Percentiles rank a stretch among this genome's conserved stretches.
These are phyloP conservation scores for Tylopilus plumbeoviolaceoides DNA, from an alignment of 768 basidiomycete genomes.

Conservation along the genomic window DNA sequence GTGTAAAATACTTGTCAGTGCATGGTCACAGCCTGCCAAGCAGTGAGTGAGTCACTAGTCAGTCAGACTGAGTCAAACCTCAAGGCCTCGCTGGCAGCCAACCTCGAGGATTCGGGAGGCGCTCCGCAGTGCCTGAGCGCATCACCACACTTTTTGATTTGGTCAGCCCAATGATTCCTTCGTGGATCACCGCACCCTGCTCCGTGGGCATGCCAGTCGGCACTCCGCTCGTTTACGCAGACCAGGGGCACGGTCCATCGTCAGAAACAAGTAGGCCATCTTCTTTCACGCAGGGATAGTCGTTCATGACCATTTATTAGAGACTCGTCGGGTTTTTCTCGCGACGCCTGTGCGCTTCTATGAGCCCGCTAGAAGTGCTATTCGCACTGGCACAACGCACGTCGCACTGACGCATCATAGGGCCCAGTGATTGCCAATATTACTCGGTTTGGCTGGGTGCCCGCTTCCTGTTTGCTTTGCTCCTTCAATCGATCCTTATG, in stretches of 20 bases:
- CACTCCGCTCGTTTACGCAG: conserved; percentile 80
- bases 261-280: conserved; percentile 60
- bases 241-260: conserved; percentile 81
- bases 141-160: background rate
- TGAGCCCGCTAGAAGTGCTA: conserved; percentile 29
- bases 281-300: background rate
- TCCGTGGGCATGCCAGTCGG: conserved; percentile 83
- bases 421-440: conserved; percentile 78
- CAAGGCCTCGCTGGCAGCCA: too few relatives aligned
- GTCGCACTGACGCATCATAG: conserved; percentile 9
- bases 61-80: too few relatives aligned
- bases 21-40: too few relatives aligned
- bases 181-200: conserved; percentile 67
- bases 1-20: too few relatives aligned
- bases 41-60: conserved; percentile 2
- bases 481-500: conserved; percentile 84
- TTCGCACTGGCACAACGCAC: background rate
- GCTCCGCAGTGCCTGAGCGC: conserved; percentile 6
- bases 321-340: conserved; percentile 82
- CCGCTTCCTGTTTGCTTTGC: conserved; percentile 69
- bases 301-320: conserved; percentile 34
- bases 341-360: conserved; percentile 84
- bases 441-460: conserved; percentile 81
- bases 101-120: background rate
- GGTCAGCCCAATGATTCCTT: conserved; percentile 32